A percentile compares a stretch with the other conserved stretches of the same genome.
Evolutionary conservation across 2,329 filamentous ascomycete species (phyloP).

Genomic region (Nothopassalora personata): DNA sequence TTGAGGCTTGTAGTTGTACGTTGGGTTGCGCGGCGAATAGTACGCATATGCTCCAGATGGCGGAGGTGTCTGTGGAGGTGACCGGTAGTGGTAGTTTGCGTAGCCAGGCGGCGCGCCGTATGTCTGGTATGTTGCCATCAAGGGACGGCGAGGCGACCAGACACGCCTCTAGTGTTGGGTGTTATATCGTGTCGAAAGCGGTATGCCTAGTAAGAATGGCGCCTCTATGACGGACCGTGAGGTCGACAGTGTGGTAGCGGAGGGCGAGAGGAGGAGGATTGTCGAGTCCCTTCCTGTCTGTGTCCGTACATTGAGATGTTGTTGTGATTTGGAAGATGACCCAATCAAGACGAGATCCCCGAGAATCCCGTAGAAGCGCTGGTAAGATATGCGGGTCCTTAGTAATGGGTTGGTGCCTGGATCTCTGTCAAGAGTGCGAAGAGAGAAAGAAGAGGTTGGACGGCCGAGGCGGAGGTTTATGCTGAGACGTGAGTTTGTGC

Average conservation of each 20-base stretch:
- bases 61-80: slow-evolving; percentile 47
- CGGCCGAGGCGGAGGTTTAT: not conserved
- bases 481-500: not conserved
- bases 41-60: slow-evolving; percentile 39
- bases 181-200: slow-evolving; percentile 8
- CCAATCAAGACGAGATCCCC: slow-evolving; percentile 14
- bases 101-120: slow-evolving; percentile 42
- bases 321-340: slow-evolving; percentile 5
- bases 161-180: slow-evolving; percentile 28
- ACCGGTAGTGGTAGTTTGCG: slow-evolving; percentile 45
- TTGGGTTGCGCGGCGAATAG: slow-evolving; percentile 50
- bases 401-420: slow-evolving; percentile 5
- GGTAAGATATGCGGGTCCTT: not conserved
- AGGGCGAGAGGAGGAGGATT: slow-evolving; percentile 25
- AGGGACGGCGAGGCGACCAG: slow-evolving; percentile 32
- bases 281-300: slow-evolving; percentile 20
- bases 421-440: slow-evolving; percentile 1
- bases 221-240: slow-evolving; percentile 23
- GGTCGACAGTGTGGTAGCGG: slow-evolving; percentile 27
- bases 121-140: slow-evolving; percentile 33
- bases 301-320: slow-evolving; percentile 28
- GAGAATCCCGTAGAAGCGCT: slow-evolving; percentile 14
- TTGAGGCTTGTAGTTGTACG: slow-evolving; percentile 40
- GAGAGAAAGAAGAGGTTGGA: not conserved
- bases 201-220: not conserved